phyloP scores from a whole-genome alignment of 108 stramenopile genomes.

The Nannochloropsis salina region DNA sequence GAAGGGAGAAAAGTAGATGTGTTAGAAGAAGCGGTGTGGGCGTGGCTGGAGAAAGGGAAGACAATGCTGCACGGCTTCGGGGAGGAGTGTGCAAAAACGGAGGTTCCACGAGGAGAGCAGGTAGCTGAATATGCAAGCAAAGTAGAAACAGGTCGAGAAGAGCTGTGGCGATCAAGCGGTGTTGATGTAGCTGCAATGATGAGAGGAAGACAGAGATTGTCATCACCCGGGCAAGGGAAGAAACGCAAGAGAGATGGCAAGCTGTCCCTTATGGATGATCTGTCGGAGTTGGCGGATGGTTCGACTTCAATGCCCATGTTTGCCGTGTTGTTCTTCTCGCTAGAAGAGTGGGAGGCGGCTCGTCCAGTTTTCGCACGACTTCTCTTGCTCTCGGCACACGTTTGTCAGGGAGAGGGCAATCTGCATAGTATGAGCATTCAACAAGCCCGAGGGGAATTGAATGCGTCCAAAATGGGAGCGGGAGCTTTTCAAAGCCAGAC shows the following conservation, averaged over 20 bases:
- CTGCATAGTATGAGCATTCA: too few species aligned
- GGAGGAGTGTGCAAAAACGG: not conserved
- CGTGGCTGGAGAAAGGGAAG: not conserved
- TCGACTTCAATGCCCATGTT: not conserved
- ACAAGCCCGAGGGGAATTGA: too few species aligned
- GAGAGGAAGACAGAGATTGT: too few species aligned
- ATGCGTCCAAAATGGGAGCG: too few species aligned
- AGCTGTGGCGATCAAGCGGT: not conserved
- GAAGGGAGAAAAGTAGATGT: not conserved
- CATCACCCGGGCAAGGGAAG: not conserved
- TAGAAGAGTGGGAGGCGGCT: conserved; percentile 20
- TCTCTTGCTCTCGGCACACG: not conserved
- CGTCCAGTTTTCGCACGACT: conserved; percentile 18
- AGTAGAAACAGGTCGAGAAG: not conserved
- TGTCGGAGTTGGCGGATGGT: not conserved
- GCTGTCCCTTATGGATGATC: not conserved
- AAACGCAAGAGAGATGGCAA: not conserved
- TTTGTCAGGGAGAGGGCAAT: too few species aligned
- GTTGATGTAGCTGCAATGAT: not conserved
- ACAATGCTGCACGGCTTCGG: not conserved
- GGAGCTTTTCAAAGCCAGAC: too few species aligned
- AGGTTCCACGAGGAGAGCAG: not conserved
- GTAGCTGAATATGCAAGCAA: not conserved
- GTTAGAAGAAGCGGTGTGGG: not conserved
- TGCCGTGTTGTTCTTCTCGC: conserved; percentile 9